phyloP scores from a whole-genome alignment of 176 grass and related monocot species.

The Miscanthus lutarioriparius region DNA sequence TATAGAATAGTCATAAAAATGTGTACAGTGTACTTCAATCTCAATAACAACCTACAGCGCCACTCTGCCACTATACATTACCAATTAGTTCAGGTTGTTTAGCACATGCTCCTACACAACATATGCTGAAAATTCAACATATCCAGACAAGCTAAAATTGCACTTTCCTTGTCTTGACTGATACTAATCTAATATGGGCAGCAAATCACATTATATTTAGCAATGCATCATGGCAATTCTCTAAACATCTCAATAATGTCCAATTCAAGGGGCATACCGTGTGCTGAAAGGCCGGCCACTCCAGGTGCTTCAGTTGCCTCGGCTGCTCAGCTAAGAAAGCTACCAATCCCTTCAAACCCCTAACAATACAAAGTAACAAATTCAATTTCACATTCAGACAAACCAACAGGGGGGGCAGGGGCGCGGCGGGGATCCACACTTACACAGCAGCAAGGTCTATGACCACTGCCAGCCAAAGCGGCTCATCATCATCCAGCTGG shows the following conservation, averaged over 20 bases:
- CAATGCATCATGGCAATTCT: background rate
- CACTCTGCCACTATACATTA: background rate
- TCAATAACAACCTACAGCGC: slow-evolving; percentile 1
- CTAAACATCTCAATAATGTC: background rate
- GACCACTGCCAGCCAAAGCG: slow-evolving; percentile 41
- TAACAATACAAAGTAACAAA: slow-evolving; percentile 28
- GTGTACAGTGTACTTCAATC: background rate
- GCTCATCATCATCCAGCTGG: slow-evolving; percentile 42
- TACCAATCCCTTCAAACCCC: slow-evolving; percentile 60
- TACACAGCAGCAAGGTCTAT: slow-evolving; percentile 30
- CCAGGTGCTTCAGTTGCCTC: slow-evolving; percentile 80
- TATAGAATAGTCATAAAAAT: background rate
- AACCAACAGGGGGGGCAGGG: background rate
- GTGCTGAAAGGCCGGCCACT: slow-evolving; percentile 74
- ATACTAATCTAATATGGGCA: background rate
- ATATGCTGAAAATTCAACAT: background rate
- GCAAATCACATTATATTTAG: background rate
- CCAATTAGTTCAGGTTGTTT: background rate
- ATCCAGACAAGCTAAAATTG: slow-evolving; percentile 6
- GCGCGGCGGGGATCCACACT: too few species aligned
- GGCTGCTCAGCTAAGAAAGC: slow-evolving; percentile 84
- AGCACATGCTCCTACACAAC: background rate
- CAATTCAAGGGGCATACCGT: slow-evolving; percentile 54
- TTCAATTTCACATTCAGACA: background rate
- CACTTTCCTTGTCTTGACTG: background rate